phyloP scores from a whole-genome alignment of 2,329 filamentous ascomycete species.

The Neonectria coccinea region DNA sequence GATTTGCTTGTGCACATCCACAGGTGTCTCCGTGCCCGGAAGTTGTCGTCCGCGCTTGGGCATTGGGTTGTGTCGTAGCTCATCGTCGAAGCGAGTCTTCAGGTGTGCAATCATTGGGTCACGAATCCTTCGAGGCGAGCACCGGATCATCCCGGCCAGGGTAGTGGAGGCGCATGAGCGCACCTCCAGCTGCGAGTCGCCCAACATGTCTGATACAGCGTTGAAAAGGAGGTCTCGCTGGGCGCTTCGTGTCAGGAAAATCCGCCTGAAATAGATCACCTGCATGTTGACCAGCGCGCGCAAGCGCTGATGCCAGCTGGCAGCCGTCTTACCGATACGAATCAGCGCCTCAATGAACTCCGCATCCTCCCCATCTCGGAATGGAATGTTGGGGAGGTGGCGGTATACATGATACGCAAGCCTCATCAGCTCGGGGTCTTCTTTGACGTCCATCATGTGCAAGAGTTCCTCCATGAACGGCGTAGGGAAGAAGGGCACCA shows the following conservation, averaged over 20 bases:
- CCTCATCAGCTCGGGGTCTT: conserved; percentile 94
- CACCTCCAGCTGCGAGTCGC: conserved; percentile 92
- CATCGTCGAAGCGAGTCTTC: conserved; percentile 81
- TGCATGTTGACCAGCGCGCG: conserved; percentile 98
- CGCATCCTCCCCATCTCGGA: conserved; percentile 85
- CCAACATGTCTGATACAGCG: conserved; percentile 95
- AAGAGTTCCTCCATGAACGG: conserved; percentile 91
- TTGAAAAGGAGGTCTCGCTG: conserved; percentile 87
- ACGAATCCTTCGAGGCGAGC: conserved; percentile 85
- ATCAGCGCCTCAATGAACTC: conserved; percentile 89
- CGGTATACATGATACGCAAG: conserved; percentile 97
- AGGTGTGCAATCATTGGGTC: conserved; percentile 81
- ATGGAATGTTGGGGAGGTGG: conserved; percentile 94
- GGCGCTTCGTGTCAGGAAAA: conserved; percentile 83
- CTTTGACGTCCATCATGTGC: conserved; percentile 99
- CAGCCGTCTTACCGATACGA: conserved; percentile 83
- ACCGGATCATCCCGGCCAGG: conserved; percentile 96
- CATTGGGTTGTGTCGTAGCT: conserved; percentile 86
- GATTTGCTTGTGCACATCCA: conserved; percentile 80
- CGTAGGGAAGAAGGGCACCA: conserved; percentile 90
- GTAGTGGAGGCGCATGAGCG: conserved; percentile 93
- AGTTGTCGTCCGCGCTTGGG: conserved; percentile 75
- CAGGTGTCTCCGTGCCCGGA: conserved; percentile 75
- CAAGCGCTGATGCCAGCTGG: conserved; percentile 95
- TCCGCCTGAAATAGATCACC: conserved; percentile 95